These are phyloP conservation scores for Filosporella fistucella DNA, from an alignment of 495 filamentous ascomycete species.

Conservation along the genomic window DNA sequence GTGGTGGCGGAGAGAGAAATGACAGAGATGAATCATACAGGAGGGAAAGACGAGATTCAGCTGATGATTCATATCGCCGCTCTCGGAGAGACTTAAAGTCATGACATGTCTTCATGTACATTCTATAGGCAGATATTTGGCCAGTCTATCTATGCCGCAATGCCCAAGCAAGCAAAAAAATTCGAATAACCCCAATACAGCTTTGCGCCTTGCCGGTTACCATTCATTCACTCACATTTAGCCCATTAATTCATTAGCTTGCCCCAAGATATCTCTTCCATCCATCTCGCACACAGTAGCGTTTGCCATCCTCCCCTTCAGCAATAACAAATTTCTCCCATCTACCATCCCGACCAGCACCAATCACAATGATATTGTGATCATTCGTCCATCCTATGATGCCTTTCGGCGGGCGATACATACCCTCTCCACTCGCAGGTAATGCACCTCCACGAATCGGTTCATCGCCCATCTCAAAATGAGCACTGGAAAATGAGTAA, in stretches of 20 bases:
- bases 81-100: conserved; percentile 18
- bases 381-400: conserved; percentile 73
- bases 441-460: conserved; percentile 32
- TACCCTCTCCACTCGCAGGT: conserved; percentile 33
- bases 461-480: conserved; percentile 79
- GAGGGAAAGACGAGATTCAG: conserved; percentile 11
- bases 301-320: conserved; percentile 57
- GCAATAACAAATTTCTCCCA: conserved; percentile 80
- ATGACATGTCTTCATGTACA: conserved; percentile 8
- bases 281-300: conserved; percentile 60
- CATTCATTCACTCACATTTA: neutral
- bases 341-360: conserved; percentile 73
- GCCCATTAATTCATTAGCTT: conserved; percentile 13
- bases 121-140: neutral
- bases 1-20: conserved; percentile 22
- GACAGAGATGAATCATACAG: conserved; percentile 3
- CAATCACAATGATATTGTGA: conserved; percentile 63
- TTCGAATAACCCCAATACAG: neutral
- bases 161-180: neutral
- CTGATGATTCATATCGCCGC: conserved; percentile 18
- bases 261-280: conserved; percentile 76
- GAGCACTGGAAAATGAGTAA: conserved; percentile 70
- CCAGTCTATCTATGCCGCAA: neutral
- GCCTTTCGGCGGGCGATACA: conserved; percentile 63
- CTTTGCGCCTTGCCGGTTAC: conserved; percentile 19